Evolutionary conservation across 2,329 filamentous ascomycete species (phyloP).

Genomic region (Scopulariopsis brevicaulis): DNA sequence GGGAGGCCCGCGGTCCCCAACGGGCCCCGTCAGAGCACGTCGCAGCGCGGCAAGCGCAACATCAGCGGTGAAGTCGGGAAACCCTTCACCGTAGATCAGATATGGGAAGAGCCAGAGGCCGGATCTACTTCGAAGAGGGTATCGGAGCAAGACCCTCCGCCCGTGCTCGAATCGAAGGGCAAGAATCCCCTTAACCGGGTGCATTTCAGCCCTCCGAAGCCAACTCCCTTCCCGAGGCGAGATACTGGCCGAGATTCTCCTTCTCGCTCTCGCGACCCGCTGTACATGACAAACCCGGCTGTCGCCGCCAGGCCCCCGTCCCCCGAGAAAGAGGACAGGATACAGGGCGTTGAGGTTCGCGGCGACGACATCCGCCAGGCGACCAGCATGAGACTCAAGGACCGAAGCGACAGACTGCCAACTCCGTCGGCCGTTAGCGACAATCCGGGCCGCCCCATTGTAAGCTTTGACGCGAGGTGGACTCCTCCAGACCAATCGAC

Average conservation of each 20-base stretch:
- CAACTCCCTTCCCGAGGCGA: not conserved
- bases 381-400: constrained; percentile 78
- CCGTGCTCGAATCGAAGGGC: constrained; percentile 21
- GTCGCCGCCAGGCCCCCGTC: constrained; percentile 17
- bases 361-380: constrained; percentile 81
- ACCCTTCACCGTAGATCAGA: constrained; percentile 65
- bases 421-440: constrained; percentile 88
- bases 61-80: constrained; percentile 56
- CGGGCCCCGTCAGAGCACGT: not conserved
- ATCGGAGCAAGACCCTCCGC: constrained; percentile 13
- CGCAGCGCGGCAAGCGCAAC: constrained; percentile 49
- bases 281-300: constrained; percentile 59
- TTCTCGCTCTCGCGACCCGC: constrained; percentile 69
- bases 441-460: constrained; percentile 81
- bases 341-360: constrained; percentile 66
- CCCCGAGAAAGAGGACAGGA: constrained; percentile 21
- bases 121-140: not conserved
- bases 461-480: constrained; percentile 88
- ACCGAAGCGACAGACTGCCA: constrained; percentile 77
- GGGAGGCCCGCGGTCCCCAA: not conserved
- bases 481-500: constrained; percentile 58
- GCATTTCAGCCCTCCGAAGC: not conserved
- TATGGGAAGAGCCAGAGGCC: constrained; percentile 76
- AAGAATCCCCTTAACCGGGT: constrained; percentile 14
- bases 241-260: constrained; percentile 78